Evolutionary conservation across 352 stramenopile species (phyloP).

Genomic region (Elongisporangium senticosum): DNA sequence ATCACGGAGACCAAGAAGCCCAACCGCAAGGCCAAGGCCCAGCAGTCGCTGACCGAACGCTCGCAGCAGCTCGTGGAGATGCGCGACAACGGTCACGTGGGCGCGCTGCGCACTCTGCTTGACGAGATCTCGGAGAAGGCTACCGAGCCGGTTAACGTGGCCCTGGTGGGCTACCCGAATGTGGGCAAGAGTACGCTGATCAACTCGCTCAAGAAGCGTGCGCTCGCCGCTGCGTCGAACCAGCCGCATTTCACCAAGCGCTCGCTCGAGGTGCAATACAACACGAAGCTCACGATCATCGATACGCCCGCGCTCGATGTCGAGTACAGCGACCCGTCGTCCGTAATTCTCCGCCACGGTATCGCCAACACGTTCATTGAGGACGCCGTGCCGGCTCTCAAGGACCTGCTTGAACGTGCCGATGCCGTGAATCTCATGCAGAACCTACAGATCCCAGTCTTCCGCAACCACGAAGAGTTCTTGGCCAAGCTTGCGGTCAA

Average conservation of each 20-base stretch:
- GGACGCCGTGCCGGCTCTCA: conserved; percentile 92
- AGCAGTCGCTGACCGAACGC: conserved; percentile 64
- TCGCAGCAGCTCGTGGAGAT: conserved; percentile 57
- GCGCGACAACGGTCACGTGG: conserved; percentile 75
- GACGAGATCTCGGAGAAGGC: conserved; percentile 94
- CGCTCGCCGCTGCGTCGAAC: conserved; percentile 39
- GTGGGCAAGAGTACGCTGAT: conserved; percentile 93
- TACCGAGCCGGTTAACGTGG: conserved; percentile 79
- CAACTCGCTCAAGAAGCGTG: conserved; percentile 90
- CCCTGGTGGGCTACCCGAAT: conserved; percentile 99
- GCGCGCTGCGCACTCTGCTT: conserved; percentile 92
- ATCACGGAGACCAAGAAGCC: conserved; percentile 92
- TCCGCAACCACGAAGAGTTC: conserved; percentile 92
- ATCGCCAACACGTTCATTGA: conserved; percentile 92
- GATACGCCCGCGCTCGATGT: conserved; percentile 97
- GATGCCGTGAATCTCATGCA: conserved; percentile 94
- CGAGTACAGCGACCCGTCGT: conserved; percentile 85
- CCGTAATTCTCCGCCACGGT: conserved; percentile 91
- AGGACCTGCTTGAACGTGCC: conserved; percentile 87
- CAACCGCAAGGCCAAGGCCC: conserved; percentile 55
- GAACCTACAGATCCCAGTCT: conserved; percentile 93
- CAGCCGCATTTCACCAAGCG: conserved; percentile 75
- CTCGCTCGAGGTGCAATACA: conserved; percentile 91
- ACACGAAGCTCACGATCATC: conserved; percentile 95
- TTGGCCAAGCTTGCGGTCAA: conserved; percentile 93